These are phyloP conservation scores for Neurospora sp. DNA, from an alignment of 495 filamentous ascomycete species.

Conservation along the genomic window DNA sequence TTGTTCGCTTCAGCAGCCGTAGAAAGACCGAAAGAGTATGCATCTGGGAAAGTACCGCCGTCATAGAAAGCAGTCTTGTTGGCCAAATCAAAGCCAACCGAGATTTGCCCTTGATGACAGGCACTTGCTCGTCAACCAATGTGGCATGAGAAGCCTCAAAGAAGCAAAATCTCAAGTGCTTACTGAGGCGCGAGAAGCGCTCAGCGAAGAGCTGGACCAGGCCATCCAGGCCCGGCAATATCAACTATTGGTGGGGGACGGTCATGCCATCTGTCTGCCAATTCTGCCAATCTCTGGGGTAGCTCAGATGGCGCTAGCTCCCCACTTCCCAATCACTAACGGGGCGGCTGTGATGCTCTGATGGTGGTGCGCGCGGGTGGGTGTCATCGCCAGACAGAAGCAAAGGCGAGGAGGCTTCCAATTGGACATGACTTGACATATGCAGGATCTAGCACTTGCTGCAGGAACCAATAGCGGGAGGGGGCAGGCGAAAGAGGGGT, in stretches of 20 bases:
- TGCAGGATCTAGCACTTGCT: constrained; percentile 17
- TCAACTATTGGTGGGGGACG: neutral
- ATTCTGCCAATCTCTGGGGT: neutral
- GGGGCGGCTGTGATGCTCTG: neutral
- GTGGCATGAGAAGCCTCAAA: neutral
- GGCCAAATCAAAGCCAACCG: neutral
- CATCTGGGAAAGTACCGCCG: neutral
- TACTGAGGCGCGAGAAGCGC: neutral
- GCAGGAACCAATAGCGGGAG: constrained; percentile 14
- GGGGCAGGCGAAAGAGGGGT: neutral
- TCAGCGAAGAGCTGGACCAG: neutral
- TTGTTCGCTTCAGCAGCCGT: neutral
- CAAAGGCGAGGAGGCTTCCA: constrained; percentile 2
- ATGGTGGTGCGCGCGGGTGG: neutral
- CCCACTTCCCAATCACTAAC: neutral
- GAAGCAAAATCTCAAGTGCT: neutral
- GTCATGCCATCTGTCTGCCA: neutral
- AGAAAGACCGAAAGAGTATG: neutral
- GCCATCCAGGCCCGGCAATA: neutral
- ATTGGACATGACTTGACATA: constrained; percentile 16
- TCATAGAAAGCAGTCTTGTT: neutral
- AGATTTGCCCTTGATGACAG: neutral
- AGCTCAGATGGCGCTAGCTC: neutral
- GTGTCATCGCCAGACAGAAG: constrained; percentile 8
- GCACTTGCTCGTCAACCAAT: neutral